Percentiles rank a stretch among this genome's conserved stretches.
Evolutionary conservation across 2,329 filamentous ascomycete species (phyloP).

Genomic region (Rhynchosporium secalis): DNA sequence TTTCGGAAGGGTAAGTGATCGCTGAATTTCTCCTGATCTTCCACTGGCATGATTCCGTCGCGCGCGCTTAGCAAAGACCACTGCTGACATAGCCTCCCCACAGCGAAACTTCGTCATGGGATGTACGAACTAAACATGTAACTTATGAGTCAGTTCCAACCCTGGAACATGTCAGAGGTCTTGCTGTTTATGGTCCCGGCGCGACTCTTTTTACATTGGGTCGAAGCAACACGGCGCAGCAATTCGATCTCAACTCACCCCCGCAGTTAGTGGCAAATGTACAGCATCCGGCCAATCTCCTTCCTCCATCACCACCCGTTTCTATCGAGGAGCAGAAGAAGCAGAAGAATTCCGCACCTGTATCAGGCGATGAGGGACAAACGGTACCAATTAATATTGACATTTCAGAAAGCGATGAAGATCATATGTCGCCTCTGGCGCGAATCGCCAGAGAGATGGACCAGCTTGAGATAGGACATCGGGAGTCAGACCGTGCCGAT

Average conservation of each 20-base stretch:
- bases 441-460: constrained; percentile 73
- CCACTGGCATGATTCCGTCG: constrained; percentile 40
- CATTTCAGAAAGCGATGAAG: constrained; percentile 74
- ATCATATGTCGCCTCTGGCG: constrained; percentile 73
- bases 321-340: constrained; percentile 71
- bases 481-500: constrained; percentile 35
- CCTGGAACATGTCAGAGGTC: constrained; percentile 73
- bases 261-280: constrained; percentile 81
- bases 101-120: constrained; percentile 91
- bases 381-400: constrained; percentile 58
- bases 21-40: constrained; percentile 18
- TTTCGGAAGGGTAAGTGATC: constrained; percentile 76
- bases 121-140: constrained; percentile 96
- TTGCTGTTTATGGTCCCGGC: constrained; percentile 85
- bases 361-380: constrained; percentile 40
- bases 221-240: constrained; percentile 84
- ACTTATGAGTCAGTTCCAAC: constrained; percentile 88
- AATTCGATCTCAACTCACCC: constrained; percentile 88
- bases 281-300: constrained; percentile 76
- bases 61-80: constrained; percentile 49
- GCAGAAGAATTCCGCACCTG: constrained; percentile 29
- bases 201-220: constrained; percentile 92
- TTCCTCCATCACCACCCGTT: constrained; percentile 80
- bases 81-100: constrained; percentile 39
- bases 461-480: constrained; percentile 35